phyloP scores from a whole-genome alignment of 176 grass and related monocot genomes.

The Lolium rigidum region DNA sequence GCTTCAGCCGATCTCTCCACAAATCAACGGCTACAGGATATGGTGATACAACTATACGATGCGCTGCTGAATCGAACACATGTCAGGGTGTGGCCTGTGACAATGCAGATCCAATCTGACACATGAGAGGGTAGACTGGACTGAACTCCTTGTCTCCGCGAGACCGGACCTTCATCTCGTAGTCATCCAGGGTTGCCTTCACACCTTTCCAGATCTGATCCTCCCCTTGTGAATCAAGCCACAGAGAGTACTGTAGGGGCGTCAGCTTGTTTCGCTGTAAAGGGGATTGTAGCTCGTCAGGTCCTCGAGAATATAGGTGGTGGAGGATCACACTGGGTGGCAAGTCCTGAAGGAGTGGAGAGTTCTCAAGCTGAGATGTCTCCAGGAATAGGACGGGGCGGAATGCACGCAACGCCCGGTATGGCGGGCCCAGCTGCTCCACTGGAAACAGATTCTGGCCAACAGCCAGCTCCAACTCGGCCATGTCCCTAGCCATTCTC shows the following conservation, averaged over 20 bases:
- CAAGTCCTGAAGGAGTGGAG: conserved; percentile 75
- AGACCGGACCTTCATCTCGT: conserved; percentile 69
- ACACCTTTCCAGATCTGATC: conserved; percentile 96
- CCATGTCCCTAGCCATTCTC: conserved; percentile 98
- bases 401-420: conserved; percentile 83
- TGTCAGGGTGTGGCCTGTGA: conserved; percentile 41
- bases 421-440: conserved; percentile 91
- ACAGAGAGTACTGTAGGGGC: conserved; percentile 77
- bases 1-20: not conserved
- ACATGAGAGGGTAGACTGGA: conserved; percentile 88
- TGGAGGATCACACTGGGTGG: conserved; percentile 88
- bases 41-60: conserved; percentile 49
- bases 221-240: conserved; percentile 93
- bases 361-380: conserved; percentile 79
- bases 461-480: conserved; percentile 85
- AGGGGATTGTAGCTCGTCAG: conserved; percentile 89
- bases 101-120: conserved; percentile 74
- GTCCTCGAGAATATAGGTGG: conserved; percentile 87
- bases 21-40: conserved; percentile 44
- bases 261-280: conserved; percentile 90
- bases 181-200: conserved; percentile 91
- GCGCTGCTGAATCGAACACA: not conserved
- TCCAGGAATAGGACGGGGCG: conserved; percentile 95
- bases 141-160: conserved; percentile 85
- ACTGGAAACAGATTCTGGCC: conserved; percentile 98